Base-by-base conservation (phyloP, 305 asterid species). In the Fraxinus sp. region DNA sequence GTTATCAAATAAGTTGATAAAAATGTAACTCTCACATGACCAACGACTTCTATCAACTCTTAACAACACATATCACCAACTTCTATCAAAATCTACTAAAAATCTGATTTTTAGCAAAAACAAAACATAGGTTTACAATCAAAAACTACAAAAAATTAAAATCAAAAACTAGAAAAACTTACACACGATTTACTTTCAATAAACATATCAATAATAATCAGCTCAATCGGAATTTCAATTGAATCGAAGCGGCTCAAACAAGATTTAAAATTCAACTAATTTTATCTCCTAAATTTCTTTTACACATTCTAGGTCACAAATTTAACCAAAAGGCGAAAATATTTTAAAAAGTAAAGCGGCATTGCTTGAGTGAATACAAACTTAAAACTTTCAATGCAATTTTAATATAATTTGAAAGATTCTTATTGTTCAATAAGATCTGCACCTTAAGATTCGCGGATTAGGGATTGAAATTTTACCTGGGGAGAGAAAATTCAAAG, bases 391-490 rank as follows among this genome's bases (percentile, higher is more conserved):
- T 68, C 24, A 10, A 68, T 1, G 10, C 75, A 26, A 68, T 26
- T 28, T 13, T 3, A 68, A 4, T 11, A 24, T 8, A 24, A 8
- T 64, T 64, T 68, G 6, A 68, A 28, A 68, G 1, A 68, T 28
- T 5, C 39, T 28, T 28, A 28, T 10, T 28, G 8, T 68, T 18
- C 10, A 28, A 82, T 77, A 36, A 36, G 35, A 77, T 76, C 41
- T 59, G 52, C 39, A 43, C 73, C 2, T 83, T 80, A 89, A 88
- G 89, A 83, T 82, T 89, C 82, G 85, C 37, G 66, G 87, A 84
- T 68, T 84, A 72, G 59, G 85, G 72, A 13, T 68, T 68, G 11
- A 76, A 68, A 4, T 64, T 76, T 85, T 86, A 88, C 91, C 91
- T 75, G 85, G 79, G 79, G 70, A 85, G 39, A 77, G 70, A 86